Evolutionary conservation across 805 yeast species (phyloP), one percentile per base, ranked within the genome.

Genomic region (Ogataea angusta): DNA sequence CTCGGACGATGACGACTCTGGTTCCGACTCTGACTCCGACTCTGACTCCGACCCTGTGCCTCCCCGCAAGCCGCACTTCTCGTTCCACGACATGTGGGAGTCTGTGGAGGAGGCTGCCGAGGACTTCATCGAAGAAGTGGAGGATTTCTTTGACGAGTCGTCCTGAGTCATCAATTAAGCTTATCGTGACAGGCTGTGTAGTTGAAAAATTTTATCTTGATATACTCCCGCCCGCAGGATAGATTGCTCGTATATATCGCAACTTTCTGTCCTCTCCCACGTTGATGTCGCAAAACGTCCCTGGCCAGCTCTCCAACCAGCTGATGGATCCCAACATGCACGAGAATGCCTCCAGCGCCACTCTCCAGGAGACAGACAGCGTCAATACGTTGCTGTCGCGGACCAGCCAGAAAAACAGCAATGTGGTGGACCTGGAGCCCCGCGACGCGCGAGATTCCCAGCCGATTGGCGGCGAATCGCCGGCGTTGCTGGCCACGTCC

Each of bases 401-500:
- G 27, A 16, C 3, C 22, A 23, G 35, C 36, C 18, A 37, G 14
- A 40, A 36, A 10, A 16, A 25, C 24, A 32, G 38, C 23, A 19
- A 3, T 19, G 46, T 48, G 6, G 42, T 43, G 19, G 46, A 43
- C 21, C 41, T 47, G 7, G 42, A 38, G 22, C 29, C 34, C n/a
- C 34, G 42, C 21, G 34, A 31, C 10, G 10, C 16, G 4, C 28
- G 29, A 12, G 34, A 30, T 7, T 10, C n/a, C n/a, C 34, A 29
- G 14, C 17, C 21, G 21, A 32, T 25, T 30, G 49, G 46, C 19
- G 51, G 46, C 36, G 50, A 46, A 3, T 59, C 68, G 6, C 67
- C 68, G 8, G 55, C 51, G 21, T 51, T 65, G 32, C 47, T 62
- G 26, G 69, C 68, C 2, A 57, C 65, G 1, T 63, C 68, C 0